A percentile compares a stretch with the other conserved stretches of the same genome.
phyloP scores from a whole-genome alignment of 495 filamentous ascomycete species.

The Astrothelium macrocarpum region DNA sequence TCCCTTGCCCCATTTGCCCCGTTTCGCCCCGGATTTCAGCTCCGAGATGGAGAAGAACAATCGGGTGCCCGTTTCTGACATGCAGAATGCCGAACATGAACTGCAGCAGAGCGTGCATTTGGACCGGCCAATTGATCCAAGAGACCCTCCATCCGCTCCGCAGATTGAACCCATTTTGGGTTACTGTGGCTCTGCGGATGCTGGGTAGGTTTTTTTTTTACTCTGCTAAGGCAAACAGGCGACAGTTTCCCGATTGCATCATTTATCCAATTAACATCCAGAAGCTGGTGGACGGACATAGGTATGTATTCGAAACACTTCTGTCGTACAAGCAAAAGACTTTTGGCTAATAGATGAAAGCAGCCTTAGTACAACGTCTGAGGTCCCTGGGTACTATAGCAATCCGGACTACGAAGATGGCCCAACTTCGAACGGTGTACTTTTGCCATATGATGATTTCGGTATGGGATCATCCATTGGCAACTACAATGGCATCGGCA shows the following conservation, averaged over 20 bases:
- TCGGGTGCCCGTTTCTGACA: not conserved
- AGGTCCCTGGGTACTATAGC: too few species aligned
- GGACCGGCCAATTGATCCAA: not conserved
- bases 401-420: too few species aligned
- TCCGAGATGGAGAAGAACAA: not conserved
- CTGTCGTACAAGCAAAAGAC: not conserved
- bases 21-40: not conserved
- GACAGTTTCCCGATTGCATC: not conserved
- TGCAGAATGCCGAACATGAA: not conserved
- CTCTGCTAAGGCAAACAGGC: not conserved
- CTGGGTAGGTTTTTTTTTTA: conserved; percentile 7
- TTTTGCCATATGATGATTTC: too few species aligned
- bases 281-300: not conserved
- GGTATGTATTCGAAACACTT: not conserved
- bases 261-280: too few species aligned
- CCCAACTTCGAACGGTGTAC: too few species aligned
- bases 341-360: not conserved
- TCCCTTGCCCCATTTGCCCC: not conserved
- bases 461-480: too few species aligned
- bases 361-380: too few species aligned
- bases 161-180: not conserved
- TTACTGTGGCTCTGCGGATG: not conserved
- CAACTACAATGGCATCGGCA: too few species aligned
- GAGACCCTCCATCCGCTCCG: not conserved
- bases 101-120: not conserved